Evolutionary conservation across 73 alveolate genomes (phyloP).

Genomic region (Stentor coeruleus): DNA sequence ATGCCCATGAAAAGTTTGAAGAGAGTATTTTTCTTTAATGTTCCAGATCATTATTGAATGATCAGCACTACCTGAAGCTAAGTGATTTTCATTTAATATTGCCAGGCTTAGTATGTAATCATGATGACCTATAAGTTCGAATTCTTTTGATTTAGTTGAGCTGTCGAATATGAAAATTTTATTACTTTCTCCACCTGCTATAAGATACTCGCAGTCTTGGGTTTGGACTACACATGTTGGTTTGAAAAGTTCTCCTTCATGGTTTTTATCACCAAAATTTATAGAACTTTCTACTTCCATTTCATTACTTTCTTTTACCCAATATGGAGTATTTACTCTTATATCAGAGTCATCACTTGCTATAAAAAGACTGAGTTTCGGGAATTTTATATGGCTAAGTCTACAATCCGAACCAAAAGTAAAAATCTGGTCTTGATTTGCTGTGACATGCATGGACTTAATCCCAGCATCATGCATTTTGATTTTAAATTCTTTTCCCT

Average conservation of each 20-base stretch:
- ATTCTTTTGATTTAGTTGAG: not conserved
- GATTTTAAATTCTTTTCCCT: not conserved
- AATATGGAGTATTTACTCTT: not conserved
- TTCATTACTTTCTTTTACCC: not conserved
- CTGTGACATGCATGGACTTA: not conserved
- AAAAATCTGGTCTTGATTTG: not conserved
- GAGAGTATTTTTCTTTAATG: not conserved
- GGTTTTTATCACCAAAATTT: not conserved
- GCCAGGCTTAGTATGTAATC: not conserved
- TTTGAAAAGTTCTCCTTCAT: not conserved
- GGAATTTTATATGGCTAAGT: not conserved
- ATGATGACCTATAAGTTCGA: not conserved
- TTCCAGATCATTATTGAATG: not conserved
- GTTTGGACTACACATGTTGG: not conserved
- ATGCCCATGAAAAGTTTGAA: not conserved
- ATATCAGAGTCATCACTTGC: not conserved
- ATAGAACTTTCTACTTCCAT: not conserved
- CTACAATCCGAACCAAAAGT: not conserved
- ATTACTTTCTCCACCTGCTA: slow-evolving; percentile 2
- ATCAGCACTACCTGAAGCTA: slow-evolving; percentile 17
- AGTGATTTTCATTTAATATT: not conserved
- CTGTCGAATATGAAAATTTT: not conserved
- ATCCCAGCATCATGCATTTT: not conserved
- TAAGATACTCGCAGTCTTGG: not conserved
- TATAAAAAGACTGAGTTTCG: not conserved